Evolutionary conservation across 352 stramenopile genomes (phyloP), one percentile per base, ranked within the genome.

Genomic region (Phytophthora lateralis): DNA sequence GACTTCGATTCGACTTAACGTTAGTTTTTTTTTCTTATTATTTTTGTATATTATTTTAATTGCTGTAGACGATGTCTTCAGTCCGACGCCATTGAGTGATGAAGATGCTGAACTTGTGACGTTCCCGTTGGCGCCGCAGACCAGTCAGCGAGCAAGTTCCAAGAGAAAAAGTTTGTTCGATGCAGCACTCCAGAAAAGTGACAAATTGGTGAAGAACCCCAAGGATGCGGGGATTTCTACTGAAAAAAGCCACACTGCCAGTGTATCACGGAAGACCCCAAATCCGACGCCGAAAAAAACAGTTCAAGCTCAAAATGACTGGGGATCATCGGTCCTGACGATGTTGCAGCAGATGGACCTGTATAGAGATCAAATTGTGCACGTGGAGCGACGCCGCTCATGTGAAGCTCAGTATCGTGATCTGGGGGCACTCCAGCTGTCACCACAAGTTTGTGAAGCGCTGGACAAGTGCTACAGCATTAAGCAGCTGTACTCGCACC

Each of bases 401-500:
- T 74, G 83, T 5, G 24, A 61, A 38, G 88, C 85, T 11, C 53
- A 78, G 43, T 86, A 73, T 59, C 47, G 71, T 2, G 57, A 69
- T 4, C 53, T 91, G 2, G 26, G 63, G 1, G 54, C 72, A 15
- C 55, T 92, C 14, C 21, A 61, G 3, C 48, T 97, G 20, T 73
- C 73, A 0, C 39, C 56, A 11, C 53, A 45, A 43, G 66, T 96
- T 15, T 52, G 54, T 7, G 47, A 54, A 3, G 73, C 81, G 15
- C 63, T 97, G 15, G 35, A 67, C 0, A 69, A 72, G 20, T 64
- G 63, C 49, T 85, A 80, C 46, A 54, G 26, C 20, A 83, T 96
- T 48, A 45, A 45, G 18, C 74, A 84, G 49, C 75, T 99, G 30
- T 99, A 98, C 57, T 82, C 78, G 39, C 97, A 99, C 73, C 97